phyloP scores from a whole-genome alignment of 495 filamentous ascomycete species.

The Amphirosellinia nigrospora region DNA sequence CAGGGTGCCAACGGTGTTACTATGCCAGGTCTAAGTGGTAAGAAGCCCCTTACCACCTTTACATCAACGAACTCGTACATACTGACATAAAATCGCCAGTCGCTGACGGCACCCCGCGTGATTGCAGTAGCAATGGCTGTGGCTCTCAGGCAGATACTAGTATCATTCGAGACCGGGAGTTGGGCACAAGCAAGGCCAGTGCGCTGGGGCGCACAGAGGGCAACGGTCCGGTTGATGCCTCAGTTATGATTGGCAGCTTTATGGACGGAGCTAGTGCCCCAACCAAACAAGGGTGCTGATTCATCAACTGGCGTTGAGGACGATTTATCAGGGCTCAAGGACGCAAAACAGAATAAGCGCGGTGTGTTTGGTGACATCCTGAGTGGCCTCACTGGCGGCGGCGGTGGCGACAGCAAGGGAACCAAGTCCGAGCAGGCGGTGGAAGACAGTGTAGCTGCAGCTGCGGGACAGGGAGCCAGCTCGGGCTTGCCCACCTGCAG shows the following conservation, averaged over 20 bases:
- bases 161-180: constrained; percentile 59
- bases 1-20: constrained; percentile 59
- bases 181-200: constrained; percentile 50
- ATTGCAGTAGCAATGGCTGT: constrained; percentile 59
- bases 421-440: constrained; percentile 44
- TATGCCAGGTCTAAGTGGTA: constrained; percentile 60
- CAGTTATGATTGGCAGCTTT: constrained; percentile 51
- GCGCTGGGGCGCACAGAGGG: constrained; percentile 64
- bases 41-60: constrained; percentile 13
- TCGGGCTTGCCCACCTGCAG: constrained; percentile 58
- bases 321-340: constrained; percentile 31
- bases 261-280: constrained; percentile 45
- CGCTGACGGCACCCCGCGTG: constrained; percentile 62
- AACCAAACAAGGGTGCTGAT: constrained; percentile 43
- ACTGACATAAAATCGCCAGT: constrained; percentile 40
- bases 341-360: constrained; percentile 20
- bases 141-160: constrained; percentile 57
- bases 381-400: constrained; percentile 28
- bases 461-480: constrained; percentile 48
- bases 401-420: constrained; percentile 32
- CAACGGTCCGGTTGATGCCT: constrained; percentile 59
- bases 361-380: constrained; percentile 29
- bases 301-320: constrained; percentile 45
- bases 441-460: constrained; percentile 52
- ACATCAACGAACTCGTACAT: not conserved